Evolutionary conservation across 2,329 filamentous ascomycete genomes (phyloP).

Genomic region (Paecilomyces variotii): DNA sequence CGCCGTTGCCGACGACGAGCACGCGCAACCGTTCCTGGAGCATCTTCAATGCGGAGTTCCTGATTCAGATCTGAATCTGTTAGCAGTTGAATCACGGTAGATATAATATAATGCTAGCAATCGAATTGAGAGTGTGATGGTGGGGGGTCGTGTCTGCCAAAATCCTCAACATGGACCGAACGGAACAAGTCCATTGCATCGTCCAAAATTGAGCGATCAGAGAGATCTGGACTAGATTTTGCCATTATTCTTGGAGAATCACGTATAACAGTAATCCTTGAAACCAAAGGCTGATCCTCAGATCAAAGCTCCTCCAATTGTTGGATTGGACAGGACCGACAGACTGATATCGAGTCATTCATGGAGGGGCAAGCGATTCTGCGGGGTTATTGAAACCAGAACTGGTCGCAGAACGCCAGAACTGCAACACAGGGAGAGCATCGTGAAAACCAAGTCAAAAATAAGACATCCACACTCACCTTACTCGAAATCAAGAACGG

Average conservation of each 20-base stretch:
- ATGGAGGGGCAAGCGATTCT: conserved; percentile 2
- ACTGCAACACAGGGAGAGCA: neutral
- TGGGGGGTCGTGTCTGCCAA: neutral
- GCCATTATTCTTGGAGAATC: neutral
- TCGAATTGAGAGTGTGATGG: neutral
- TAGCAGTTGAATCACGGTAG: conserved; percentile 4
- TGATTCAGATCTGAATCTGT: conserved; percentile 11
- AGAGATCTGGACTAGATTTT: neutral
- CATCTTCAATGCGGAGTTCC: conserved; percentile 21
- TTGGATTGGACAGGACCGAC: neutral
- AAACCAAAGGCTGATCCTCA: neutral
- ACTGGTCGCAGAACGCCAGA: neutral
- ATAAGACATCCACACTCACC: neutral
- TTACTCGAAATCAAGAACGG: neutral
- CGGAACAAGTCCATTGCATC: neutral
- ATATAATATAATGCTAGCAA: neutral
- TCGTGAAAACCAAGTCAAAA: neutral
- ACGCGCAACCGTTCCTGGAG: conserved; percentile 52
- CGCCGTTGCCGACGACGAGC: conserved; percentile 86
- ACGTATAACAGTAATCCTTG: neutral
- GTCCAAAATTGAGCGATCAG: neutral
- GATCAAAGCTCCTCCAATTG: neutral
- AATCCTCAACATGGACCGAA: neutral
- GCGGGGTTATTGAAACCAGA: neutral
- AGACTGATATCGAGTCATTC: neutral